Evolutionary conservation across 306 rosid species (phyloP).

Genomic region (Acacia acuminata): DNA sequence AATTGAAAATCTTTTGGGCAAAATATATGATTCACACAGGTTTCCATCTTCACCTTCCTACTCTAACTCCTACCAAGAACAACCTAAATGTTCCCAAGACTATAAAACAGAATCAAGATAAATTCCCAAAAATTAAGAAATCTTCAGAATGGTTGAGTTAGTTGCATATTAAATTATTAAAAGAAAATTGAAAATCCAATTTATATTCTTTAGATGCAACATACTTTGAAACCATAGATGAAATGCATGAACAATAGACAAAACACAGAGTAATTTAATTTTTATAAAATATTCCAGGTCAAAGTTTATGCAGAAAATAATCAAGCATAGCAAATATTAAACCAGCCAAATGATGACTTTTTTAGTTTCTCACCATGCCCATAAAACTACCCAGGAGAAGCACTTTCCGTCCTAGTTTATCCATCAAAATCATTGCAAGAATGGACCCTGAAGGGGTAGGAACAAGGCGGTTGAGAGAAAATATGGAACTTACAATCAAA

Average conservation of each 20-base stretch:
- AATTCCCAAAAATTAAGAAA: neutral
- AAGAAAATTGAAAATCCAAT: neutral
- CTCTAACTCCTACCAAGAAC: neutral
- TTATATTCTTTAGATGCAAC: neutral
- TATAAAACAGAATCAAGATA: neutral
- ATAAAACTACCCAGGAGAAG: slow-evolving; percentile 83
- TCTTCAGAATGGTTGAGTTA: neutral
- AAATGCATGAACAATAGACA: neutral
- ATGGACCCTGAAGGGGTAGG: slow-evolving; percentile 61
- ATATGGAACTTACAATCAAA: slow-evolving; percentile 22
- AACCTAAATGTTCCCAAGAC: neutral
- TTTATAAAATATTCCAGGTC: neutral
- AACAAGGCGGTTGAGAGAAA: slow-evolving; percentile 28
- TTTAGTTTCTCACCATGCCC: slow-evolving; percentile 69
- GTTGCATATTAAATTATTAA: neutral
- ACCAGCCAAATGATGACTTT: slow-evolving; percentile 26
- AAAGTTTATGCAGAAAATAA: slow-evolving; percentile 18
- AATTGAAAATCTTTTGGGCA: neutral
- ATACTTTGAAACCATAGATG: neutral
- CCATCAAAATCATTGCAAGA: slow-evolving; percentile 79
- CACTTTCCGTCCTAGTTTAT: slow-evolving; percentile 82
- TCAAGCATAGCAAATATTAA: slow-evolving; percentile 1
- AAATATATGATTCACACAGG: neutral
- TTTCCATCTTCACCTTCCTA: neutral
- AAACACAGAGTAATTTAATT: slow-evolving; percentile 11